Evolutionary conservation across 768 basidiomycete genomes (phyloP), one percentile per base, ranked within the genome.

Genomic region (Rhodocollybia butyracea): DNA sequence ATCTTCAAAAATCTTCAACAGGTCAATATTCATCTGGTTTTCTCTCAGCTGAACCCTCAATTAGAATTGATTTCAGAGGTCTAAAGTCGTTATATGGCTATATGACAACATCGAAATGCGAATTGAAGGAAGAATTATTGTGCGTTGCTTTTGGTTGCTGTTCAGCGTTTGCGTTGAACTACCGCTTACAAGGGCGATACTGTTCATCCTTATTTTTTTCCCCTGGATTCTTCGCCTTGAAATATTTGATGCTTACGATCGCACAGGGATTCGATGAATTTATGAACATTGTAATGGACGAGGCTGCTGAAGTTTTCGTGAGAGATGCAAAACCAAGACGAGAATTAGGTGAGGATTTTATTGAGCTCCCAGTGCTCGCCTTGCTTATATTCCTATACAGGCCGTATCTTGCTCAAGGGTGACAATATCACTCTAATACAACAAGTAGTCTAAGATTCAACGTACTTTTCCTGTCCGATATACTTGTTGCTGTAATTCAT

Each of bases 341-440:
- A 71, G 85, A 92, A 59, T 77, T 98, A 38, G 95, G 94, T 94
- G 60, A 54, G 83, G 71, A 34, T 11, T 45, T 3, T 30, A 54
- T 29, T 29, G 8, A 40, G 10, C 39, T 43, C 39, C n/a, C 21
- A 50, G 47, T 51, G 57, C 32, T 40, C 55, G 19, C 53, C 0
- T 48, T 29, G 17, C 34, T 50, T 27, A 46, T 29, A 10, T 43
- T 56, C 6, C 50, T 46, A 3, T 22, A 11, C 63, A 98, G 96
- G 96, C 19, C 91, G 96, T 56, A 92, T 98, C 70, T 78, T 98
- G 62, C 78, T 98, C 60, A 98, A 98, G 73, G 96, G 96, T 57
- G 96, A 98, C 68, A 97, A 95, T 68, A 98, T 98, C 66, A 98
- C 96, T n/a, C 83, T 95, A 52, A 96, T 98, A 68, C 93, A 96